Base-by-base conservation (phyloP, 352 stramenopile genomes). In the Peronospora destructor region DNA sequence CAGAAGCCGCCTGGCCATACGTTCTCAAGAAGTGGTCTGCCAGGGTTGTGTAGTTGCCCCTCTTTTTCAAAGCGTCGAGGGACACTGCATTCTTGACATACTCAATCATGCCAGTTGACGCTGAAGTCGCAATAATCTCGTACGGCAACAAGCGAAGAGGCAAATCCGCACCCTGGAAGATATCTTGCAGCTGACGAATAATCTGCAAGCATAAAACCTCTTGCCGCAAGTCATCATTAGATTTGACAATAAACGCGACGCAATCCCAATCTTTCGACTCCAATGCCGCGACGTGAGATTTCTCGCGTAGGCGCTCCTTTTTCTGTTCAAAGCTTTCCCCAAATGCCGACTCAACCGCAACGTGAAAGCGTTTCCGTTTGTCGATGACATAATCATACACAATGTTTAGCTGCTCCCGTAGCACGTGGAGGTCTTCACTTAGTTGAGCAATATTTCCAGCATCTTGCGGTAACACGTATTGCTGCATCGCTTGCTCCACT, bases 171-270 rank as follows among this genome's bases (percentile, higher is more conserved):
- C 86, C 94, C 36, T 95, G 68, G 57, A 98, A 98, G 50, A 97
- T 97, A 62, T 98, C 91, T 41, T 95, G 76, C 26, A 97, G 92
- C 33, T 98, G 79, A 26, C 89, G 83, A 59, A 99, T 98, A 4
- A 99, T 76, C 56, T 98, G 93, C 64, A 98, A 85, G 37, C 95
- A 95, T 53, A 98, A 94, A 41, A 97, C 88, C 76, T 99, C 95
- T 71, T 99, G 96, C 16, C 96, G 78, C 38, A 99, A 65, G 61
- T 98, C 95, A 56, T 99, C 96, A 59, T 98, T 98, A 7, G 88
- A 97, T 66, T 99, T 99, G 6, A 99, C 91, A 67, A 99, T 98
- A 38, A 98, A 91, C 25, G 85, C 84, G 9, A 88, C 76, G 35
- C 75, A 86, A 39, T 89, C 73, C 81, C 81, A 92, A 34, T 68